phyloP scores from a whole-genome alignment of 345 rosid species.

The Citrus hindsii region DNA sequence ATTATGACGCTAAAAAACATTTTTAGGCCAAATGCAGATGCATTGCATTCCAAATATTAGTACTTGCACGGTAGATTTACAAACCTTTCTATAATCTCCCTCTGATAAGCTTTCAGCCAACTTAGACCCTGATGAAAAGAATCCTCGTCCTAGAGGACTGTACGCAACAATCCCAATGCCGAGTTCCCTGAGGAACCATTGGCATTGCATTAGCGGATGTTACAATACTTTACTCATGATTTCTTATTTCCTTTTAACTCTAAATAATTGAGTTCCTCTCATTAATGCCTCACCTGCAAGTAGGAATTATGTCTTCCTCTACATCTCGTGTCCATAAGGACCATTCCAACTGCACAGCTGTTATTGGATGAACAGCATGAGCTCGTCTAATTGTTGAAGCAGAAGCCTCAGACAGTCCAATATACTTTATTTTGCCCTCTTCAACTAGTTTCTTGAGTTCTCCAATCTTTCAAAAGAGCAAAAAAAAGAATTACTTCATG shows the following conservation, averaged over 20 bases:
- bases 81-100: conserved; percentile 45
- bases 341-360: conserved; percentile 73
- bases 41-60: background rate
- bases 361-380: conserved; percentile 69
- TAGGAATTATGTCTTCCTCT: conserved; percentile 51
- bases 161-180: conserved; percentile 48
- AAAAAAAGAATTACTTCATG: background rate
- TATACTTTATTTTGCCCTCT: conserved; percentile 74
- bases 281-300: conserved; percentile 30
- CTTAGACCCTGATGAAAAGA: conserved; percentile 55
- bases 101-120: conserved; percentile 33
- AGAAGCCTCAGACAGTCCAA: conserved; percentile 72
- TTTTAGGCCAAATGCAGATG: background rate
- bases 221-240: background rate
- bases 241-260: background rate
- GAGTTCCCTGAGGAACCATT: conserved; percentile 43
- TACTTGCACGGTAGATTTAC: background rate
- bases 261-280: conserved; percentile 4
- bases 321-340: conserved; percentile 77
- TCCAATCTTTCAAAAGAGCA: conserved; percentile 29
- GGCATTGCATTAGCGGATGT: background rate
- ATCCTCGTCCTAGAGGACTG: conserved; percentile 45
- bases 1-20: background rate
- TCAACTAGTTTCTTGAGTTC: conserved; percentile 68
- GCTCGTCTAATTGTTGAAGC: conserved; percentile 78